These are phyloP conservation scores for Paxillus involutus DNA, from an alignment of 768 basidiomycete species.

Conservation along the genomic window DNA sequence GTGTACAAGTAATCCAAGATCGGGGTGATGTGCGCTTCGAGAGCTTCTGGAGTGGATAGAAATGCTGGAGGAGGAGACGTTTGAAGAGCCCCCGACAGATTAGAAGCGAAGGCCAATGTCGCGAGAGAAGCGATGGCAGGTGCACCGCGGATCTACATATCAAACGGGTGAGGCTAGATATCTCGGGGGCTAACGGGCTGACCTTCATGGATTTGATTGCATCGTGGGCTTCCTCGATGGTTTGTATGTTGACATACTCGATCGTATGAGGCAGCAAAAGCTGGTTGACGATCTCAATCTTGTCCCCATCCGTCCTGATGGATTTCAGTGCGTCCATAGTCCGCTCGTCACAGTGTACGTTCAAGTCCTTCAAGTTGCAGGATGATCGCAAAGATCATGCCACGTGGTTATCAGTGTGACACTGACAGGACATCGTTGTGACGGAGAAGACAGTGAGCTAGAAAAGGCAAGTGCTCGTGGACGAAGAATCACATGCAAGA, in stretches of 20 bases:
- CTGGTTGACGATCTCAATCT: slow-evolving; percentile 89
- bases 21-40: slow-evolving; percentile 55
- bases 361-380: too few species aligned
- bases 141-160: slow-evolving; percentile 77
- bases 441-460: slow-evolving; percentile 2
- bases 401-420: neutral
- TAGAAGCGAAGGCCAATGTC: slow-evolving; percentile 69
- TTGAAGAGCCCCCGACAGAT: slow-evolving; percentile 55
- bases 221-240: slow-evolving; percentile 82
- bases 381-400: too few species aligned
- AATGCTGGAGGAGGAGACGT: slow-evolving; percentile 50
- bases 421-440: neutral
- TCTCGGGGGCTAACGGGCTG: slow-evolving; percentile 2
- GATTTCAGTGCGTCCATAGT: slow-evolving; percentile 34
- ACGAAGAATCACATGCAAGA: slow-evolving; percentile 35
- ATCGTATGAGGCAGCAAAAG: slow-evolving; percentile 77
- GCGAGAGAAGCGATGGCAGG: slow-evolving; percentile 95
- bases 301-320: slow-evolving; percentile 44
- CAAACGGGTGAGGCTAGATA: neutral
- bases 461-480: slow-evolving; percentile 17
- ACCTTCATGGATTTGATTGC: slow-evolving; percentile 98
- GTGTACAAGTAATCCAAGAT: slow-evolving; percentile 75
- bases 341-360: too few species aligned
- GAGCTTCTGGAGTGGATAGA: slow-evolving; percentile 48
- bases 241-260: slow-evolving; percentile 65